phyloP scores from a whole-genome alignment of 2,329 filamentous ascomycete species.

The Clathrospora elynae region DNA sequence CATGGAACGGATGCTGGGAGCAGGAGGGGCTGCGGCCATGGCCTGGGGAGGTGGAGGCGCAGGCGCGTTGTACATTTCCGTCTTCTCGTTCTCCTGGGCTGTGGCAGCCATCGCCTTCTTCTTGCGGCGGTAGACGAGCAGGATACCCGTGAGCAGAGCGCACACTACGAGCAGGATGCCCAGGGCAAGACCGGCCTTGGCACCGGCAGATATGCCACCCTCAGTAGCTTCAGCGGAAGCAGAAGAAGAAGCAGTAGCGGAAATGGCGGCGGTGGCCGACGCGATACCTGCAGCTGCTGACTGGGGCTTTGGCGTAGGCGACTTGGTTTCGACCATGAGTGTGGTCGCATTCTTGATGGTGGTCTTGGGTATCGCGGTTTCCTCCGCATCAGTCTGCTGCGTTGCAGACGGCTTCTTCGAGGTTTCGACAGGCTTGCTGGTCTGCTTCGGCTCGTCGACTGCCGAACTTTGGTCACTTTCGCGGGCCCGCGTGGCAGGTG shows the following conservation, averaged over 20 bases:
- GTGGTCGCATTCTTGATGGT: constrained; percentile 29
- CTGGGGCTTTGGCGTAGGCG: constrained; percentile 23
- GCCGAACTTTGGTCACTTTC: constrained; percentile 20
- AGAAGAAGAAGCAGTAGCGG: constrained; percentile 30
- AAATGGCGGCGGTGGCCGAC: constrained; percentile 33
- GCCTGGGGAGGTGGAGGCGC: constrained; percentile 37
- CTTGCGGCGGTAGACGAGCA: constrained; percentile 75
- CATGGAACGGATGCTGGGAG: constrained; percentile 50
- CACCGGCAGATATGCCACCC: constrained; percentile 52
- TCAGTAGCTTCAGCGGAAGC: constrained; percentile 21
- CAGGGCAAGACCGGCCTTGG: constrained; percentile 83
- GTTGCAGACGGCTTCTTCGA: constrained; percentile 29
- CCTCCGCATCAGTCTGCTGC: constrained; percentile 18
- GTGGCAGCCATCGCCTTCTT: constrained; percentile 62
- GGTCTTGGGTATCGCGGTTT: constrained; percentile 17
- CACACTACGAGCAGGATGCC: constrained; percentile 75
- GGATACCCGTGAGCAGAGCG: constrained; percentile 68
- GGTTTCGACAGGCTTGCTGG: constrained; percentile 20
- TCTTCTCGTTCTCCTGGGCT: constrained; percentile 51
- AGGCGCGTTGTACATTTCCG: constrained; percentile 33
- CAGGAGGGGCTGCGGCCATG: constrained; percentile 13
- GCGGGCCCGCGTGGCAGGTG: constrained; percentile 27
- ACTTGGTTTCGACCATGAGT: constrained; percentile 37
- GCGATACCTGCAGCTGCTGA: constrained; percentile 24
- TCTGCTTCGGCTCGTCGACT: constrained; percentile 18